Base-by-base conservation (phyloP, 352 stramenopile species). In the Globisporangium orthogonon region DNA sequence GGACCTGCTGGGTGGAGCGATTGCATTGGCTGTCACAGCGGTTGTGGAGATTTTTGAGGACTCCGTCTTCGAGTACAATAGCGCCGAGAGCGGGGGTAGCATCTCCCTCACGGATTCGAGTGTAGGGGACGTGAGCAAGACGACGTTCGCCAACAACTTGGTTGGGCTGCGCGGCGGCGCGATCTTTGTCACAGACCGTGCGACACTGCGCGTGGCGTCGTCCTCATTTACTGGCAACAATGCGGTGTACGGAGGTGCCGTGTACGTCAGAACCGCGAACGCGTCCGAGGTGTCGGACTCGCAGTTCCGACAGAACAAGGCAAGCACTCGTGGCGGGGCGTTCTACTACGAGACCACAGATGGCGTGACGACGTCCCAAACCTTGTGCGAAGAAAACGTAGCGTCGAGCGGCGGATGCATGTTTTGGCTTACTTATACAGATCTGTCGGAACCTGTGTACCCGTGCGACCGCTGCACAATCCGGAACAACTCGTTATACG, bases 361-460 rank as follows among this genome's bases (percentile, higher is more conserved):
- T 4, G 74, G 71, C 29, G 50, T 71, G 3, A 57, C 17, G 0
- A 75, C 67, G 1, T 45, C 31, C 2, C 31, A 23, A 7, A 64
- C 85, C 40, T 56, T 54, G 4, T 86, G 74, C 39, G 58, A 37
- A 31, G 18, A 39, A 0, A 89, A 89, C 48, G 52, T 33, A 14
- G 78, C 78, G 0, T 59, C 54, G 45, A 89, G 78, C 39, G 78
- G 76, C 2, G 78, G 78, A 0, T 89, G 78, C 53, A 58, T 89
- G 1, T 89, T 83, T 51, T 89, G 78, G 78, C 39, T 74, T n/a
- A 76, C 73, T 0, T 70, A 73, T 28, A 37, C 61, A 23, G 47
- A 69, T 35, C 29, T 18, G 7, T 35, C 55, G 4, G 41, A 45
- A 3, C 55, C 65, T 1, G 39, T 73, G 1, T 58, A 76, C 17